Base-by-base conservation (phyloP, 495 filamentous ascomycete genomes). In the Aspergillus baeticus region DNA sequence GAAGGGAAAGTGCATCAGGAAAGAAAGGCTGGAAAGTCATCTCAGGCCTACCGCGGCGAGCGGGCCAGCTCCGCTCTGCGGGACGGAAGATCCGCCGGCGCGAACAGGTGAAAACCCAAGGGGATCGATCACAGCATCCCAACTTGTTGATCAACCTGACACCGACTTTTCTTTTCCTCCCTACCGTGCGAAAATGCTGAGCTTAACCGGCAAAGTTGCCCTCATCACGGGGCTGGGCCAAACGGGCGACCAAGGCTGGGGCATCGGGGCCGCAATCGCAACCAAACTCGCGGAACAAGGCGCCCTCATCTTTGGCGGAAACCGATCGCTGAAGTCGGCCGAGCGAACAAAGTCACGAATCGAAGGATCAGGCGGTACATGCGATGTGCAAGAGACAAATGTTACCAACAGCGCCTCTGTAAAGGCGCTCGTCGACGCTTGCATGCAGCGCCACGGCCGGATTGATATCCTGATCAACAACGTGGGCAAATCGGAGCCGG, bases 401-500 rank as follows among this genome's bases (percentile, higher is more conserved):
- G 78, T 76, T 22, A 81, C 78, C n/a, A 68, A 67, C 22, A 68
- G 69, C 1, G 41, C 51, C 0, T 73, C 77, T 10, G 70, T 78
- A 14, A 62, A 77, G 51, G 63, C 60, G 8, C 64, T 84, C 0
- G 72, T 82, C 0, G 72, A 79, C 18, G 61, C 62, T 1, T 81
- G 77, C 56, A 66, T 81, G 57, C 59, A 47, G 6, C 75, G 71
- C 34, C 66, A 82, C 51, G 77, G 77, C 26, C 68, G 80, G 1
- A 80, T 84, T 15, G 81, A 84, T 54, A 80, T 84, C 35, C 69
- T 84, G 5, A 66, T 83, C 11, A 83, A 81, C 58, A 83, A 81
- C 54, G 80, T 83, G 0, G 81, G 80, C 6, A 56, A 63, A 17
- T 74, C 65, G 15, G 72, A 82, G 58, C 74, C 79, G 0, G 81